A percentile compares a stretch with the other conserved stretches of the same genome.
Evolutionary conservation across 2,329 filamentous ascomycete genomes (phyloP).

Genomic region (Ascochyta clinopodiicola): DNA sequence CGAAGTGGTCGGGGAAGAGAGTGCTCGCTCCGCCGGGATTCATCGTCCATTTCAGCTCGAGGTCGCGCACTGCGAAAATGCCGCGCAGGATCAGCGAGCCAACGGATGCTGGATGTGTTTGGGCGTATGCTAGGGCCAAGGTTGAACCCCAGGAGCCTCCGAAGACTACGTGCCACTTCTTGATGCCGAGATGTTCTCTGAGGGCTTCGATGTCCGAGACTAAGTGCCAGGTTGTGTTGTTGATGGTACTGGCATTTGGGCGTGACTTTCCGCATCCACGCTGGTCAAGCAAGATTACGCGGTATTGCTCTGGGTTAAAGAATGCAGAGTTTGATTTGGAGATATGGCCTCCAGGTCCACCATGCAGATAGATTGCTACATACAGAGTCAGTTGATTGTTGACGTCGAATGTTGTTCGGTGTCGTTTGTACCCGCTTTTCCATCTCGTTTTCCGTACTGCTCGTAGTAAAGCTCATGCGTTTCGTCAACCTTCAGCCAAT

Average conservation of each 20-base stretch:
- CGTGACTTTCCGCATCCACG: constrained; percentile 55
- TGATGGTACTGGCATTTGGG: constrained; percentile 49
- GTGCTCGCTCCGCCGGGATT: constrained; percentile 36
- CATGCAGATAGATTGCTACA: constrained; percentile 53
- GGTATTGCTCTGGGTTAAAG: constrained; percentile 55
- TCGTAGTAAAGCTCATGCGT: constrained; percentile 49
- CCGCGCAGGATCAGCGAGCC: constrained; percentile 52
- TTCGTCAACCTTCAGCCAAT: constrained; percentile 42
- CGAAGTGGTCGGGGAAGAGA: constrained; percentile 51
- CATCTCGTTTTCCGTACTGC: constrained; percentile 49
- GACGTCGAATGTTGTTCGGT: background rate
- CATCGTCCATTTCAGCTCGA: constrained; percentile 49
- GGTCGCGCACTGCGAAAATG: constrained; percentile 49
- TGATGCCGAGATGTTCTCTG: constrained; percentile 50
- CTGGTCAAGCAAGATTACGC: constrained; percentile 57
- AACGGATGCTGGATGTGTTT: constrained; percentile 51
- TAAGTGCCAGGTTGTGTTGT: constrained; percentile 56
- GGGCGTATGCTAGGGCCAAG: constrained; percentile 53
- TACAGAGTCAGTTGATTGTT: background rate
- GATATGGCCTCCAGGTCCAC: constrained; percentile 52
- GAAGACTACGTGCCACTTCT: constrained; percentile 56
- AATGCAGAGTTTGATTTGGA: constrained; percentile 48
- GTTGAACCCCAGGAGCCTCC: constrained; percentile 59
- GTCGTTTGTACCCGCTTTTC: constrained; percentile 44
- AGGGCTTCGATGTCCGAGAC: constrained; percentile 56